phyloP scores from a whole-genome alignment of 2,329 filamentous ascomycete genomes.

The Gaeumannomyces tritici region DNA sequence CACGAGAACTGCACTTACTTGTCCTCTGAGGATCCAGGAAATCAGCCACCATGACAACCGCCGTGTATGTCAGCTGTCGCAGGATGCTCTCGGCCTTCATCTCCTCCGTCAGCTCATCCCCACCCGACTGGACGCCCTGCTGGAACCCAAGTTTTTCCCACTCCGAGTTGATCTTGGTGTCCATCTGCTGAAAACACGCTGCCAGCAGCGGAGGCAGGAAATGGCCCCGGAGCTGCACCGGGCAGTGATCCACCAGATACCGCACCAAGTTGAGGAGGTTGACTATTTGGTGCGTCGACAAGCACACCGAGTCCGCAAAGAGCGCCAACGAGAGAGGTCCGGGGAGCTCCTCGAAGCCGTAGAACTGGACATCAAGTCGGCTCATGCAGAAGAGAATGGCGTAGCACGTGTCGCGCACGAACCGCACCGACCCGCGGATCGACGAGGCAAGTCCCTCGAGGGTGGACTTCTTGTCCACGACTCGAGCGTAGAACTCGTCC shows the following conservation, averaged over 20 bases:
- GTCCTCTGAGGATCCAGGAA: conserved; percentile 68
- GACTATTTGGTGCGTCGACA: conserved; percentile 89
- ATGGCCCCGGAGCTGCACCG: conserved; percentile 61
- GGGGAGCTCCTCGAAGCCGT: conserved; percentile 78
- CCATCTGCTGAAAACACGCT: conserved; percentile 75
- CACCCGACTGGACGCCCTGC: conserved; percentile 52
- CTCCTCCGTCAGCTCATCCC: conserved; percentile 80
- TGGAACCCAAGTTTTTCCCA: conserved; percentile 69
- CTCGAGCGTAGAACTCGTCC: conserved; percentile 91
- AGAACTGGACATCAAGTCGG: conserved; percentile 77
- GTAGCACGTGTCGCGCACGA: conserved; percentile 88
- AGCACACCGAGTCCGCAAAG: conserved; percentile 68
- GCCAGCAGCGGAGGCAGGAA: conserved; percentile 81
- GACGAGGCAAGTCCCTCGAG: conserved; percentile 92
- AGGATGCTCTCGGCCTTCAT: conserved; percentile 98
- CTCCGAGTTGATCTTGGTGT: conserved; percentile 76
- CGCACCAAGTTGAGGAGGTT: conserved; percentile 85
- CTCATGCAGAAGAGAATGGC: conserved; percentile 93
- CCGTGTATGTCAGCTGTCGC: conserved; percentile 83
- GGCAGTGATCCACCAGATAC: conserved; percentile 87
- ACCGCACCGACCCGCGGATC: conserved; percentile 78
- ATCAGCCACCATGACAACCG: conserved; percentile 83
- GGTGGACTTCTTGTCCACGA: conserved; percentile 79
- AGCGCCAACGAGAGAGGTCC: conserved; percentile 74
- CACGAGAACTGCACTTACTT: conserved; percentile 50